These are phyloP conservation scores for Rosa chinensis DNA, from an alignment of 306 rosid species.

Conservation along the genomic window DNA sequence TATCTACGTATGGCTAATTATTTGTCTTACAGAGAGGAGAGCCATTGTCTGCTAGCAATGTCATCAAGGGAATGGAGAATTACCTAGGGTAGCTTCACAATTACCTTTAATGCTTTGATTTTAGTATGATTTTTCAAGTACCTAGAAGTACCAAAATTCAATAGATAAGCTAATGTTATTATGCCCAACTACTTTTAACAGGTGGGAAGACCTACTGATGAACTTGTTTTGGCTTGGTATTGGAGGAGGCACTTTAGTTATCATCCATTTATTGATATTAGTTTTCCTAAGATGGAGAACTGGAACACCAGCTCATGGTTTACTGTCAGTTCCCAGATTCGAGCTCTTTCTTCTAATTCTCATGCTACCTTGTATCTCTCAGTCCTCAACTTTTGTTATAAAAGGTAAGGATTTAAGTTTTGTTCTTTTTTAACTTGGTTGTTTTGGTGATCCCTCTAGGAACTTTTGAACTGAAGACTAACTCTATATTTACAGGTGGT, in stretches of 20 bases:
- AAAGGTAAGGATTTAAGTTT: constrained; percentile 32
- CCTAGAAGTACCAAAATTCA: background rate
- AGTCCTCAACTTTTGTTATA: constrained; percentile 55
- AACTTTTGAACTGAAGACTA: constrained; percentile 17
- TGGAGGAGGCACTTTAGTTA: constrained; percentile 52
- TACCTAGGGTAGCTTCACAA: constrained; percentile 45
- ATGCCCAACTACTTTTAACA: constrained; percentile 18
- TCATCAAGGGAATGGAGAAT: constrained; percentile 45
- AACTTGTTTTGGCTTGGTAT: constrained; percentile 68
- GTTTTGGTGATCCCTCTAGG: constrained; percentile 1
- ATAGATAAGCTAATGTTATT: constrained; percentile 13
- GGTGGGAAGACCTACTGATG: constrained; percentile 71
- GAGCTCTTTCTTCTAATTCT: constrained; percentile 63
- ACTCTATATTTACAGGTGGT: constrained; percentile 50
- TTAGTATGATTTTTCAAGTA: background rate
- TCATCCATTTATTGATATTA: constrained; percentile 40
- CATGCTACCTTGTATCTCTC: constrained; percentile 68
- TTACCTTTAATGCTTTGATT: constrained; percentile 12
- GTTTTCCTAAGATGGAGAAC: constrained; percentile 52
- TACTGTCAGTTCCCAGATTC: constrained; percentile 55
- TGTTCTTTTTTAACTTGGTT: constrained; percentile 1
- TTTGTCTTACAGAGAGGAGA: constrained; percentile 65
- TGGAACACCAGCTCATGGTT: constrained; percentile 46
- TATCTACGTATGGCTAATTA: constrained; percentile 6
- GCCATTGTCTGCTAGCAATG: constrained; percentile 52